These are phyloP conservation scores for Chalciporus sphaerocephalus DNA, from an alignment of 768 basidiomycete genomes.

Conservation along the genomic window DNA sequence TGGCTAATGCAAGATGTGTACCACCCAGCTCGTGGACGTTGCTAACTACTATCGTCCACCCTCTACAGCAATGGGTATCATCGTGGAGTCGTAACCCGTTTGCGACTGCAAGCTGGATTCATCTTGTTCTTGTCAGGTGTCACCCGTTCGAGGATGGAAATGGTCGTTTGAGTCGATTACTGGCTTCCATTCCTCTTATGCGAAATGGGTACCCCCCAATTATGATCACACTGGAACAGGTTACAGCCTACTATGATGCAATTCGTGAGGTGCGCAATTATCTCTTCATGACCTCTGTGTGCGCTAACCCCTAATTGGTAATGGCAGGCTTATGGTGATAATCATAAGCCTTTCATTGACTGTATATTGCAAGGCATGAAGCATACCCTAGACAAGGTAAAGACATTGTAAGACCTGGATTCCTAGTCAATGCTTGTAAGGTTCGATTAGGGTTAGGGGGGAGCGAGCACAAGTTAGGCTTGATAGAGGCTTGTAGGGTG, in stretches of 20 bases:
- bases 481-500: too few relatives aligned
- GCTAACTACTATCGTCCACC: background rate
- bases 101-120: background rate
- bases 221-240: background rate
- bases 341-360: background rate
- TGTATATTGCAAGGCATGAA: background rate
- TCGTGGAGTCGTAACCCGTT: background rate
- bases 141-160: background rate
- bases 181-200: background rate
- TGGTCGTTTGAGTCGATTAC: background rate
- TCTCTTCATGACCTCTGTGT: background rate
- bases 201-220: background rate
- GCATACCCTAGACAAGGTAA: background rate
- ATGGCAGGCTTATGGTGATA: background rate
- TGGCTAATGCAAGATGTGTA: background rate
- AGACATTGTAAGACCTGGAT: background rate
- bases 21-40: background rate
- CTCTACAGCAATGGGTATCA: background rate
- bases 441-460: too few relatives aligned
- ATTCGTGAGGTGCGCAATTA: background rate
- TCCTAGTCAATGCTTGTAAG: too few relatives aligned
- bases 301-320: background rate
- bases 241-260: background rate
- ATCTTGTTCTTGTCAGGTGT: constrained; percentile 1
- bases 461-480: too few relatives aligned